phyloP scores from a whole-genome alignment of 371 early-diverging fungal species.

The Mucor lusitanicus region DNA sequence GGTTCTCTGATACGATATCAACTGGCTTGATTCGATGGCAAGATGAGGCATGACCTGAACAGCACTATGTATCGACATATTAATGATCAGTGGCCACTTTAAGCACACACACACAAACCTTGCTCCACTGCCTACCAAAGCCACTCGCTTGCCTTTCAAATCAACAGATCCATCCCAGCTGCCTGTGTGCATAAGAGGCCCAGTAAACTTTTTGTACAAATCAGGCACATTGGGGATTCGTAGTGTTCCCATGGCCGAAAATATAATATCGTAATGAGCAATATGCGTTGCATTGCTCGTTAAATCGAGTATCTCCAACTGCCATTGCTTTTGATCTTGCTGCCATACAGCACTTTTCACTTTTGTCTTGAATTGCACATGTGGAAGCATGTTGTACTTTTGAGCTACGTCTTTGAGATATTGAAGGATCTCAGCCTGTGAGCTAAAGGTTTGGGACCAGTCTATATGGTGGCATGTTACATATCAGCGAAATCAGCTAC shows the following conservation, averaged over 20 bases:
- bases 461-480: conserved; percentile 17
- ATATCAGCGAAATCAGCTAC: neutral
- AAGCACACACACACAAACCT: conserved; percentile 26
- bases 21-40: conserved; percentile 29
- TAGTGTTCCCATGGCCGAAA: conserved; percentile 37
- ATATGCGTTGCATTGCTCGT: neutral
- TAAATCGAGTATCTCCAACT: conserved; percentile 26
- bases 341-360: conserved; percentile 47
- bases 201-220: conserved; percentile 45
- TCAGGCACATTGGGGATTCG: conserved; percentile 54
- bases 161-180: conserved; percentile 50
- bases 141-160: conserved; percentile 49
- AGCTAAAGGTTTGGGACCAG: conserved; percentile 48
- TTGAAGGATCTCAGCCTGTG: conserved; percentile 49
- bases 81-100: neutral
- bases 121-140: conserved; percentile 57
- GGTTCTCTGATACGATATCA: conserved; percentile 53
- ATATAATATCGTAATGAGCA: neutral
- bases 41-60: conserved; percentile 52
- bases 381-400: conserved; percentile 45
- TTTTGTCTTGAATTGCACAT: conserved; percentile 51
- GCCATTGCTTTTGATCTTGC: conserved; percentile 36
- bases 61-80: too few relatives aligned
- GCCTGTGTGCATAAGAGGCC: conserved; percentile 51
- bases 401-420: conserved; percentile 51